phyloP scores from a whole-genome alignment of 2,329 filamentous ascomycete species.

The Nannizziopsis barbatae region DNA sequence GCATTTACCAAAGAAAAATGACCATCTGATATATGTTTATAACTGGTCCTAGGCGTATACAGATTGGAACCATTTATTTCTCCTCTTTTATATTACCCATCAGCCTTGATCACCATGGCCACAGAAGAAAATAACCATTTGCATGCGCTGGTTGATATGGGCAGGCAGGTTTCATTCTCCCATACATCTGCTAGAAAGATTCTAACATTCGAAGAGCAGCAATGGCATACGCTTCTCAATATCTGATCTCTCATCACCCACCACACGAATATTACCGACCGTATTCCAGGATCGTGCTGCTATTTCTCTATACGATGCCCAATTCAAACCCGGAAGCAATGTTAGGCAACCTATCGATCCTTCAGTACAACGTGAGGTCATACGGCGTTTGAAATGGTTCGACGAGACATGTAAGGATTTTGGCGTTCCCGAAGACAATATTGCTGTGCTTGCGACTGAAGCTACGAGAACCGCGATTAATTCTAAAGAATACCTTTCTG shows the following conservation, averaged over 20 bases:
- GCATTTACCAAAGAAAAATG: no score
- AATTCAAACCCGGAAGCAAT: conserved; percentile 39
- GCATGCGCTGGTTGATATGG: conserved; percentile 9
- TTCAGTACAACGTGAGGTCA: conserved; percentile 54
- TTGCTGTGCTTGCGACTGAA: conserved; percentile 74
- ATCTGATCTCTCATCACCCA: conserved; percentile 62
- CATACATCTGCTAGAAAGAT: neutral
- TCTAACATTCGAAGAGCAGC: conserved; percentile 29
- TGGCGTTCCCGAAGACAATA: conserved; percentile 50
- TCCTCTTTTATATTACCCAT: neutral
- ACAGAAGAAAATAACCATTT: neutral
- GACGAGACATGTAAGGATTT: conserved; percentile 58
- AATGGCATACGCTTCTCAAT: conserved; percentile 93
- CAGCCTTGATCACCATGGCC: neutral
- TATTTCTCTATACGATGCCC: conserved; percentile 79
- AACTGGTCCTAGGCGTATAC: neutral
- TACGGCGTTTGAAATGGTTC: conserved; percentile 58
- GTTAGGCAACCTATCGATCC: conserved; percentile 44
- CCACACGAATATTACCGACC: conserved; percentile 61
- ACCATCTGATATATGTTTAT: neutral
- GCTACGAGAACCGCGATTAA: conserved; percentile 75
- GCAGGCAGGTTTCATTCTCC: conserved; percentile 2
- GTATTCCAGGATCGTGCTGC: conserved; percentile 65
- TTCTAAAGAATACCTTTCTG: conserved; percentile 52
- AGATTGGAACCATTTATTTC: neutral